Percentiles rank a stretch among this genome's conserved stretches.
These are phyloP conservation scores for Closterium sp. DNA, from an alignment of 139 green algal species.

Conservation along the genomic window DNA sequence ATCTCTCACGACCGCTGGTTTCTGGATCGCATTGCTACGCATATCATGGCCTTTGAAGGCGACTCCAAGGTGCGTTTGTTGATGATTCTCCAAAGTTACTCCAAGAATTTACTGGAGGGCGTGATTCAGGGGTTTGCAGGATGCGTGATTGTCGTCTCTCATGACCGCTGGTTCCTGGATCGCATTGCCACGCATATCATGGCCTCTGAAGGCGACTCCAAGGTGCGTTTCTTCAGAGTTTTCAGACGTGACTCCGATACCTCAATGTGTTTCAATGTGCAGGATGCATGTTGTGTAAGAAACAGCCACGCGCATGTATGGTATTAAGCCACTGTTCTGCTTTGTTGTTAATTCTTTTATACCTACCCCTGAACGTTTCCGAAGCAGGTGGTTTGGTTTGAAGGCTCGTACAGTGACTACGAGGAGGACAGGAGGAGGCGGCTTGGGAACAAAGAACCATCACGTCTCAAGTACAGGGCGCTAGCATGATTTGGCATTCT, in stretches of 20 bases:
- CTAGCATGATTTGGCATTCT: constrained; percentile 41
- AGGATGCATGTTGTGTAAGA: too few relatives aligned
- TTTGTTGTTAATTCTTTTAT: too few relatives aligned
- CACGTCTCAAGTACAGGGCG: constrained; percentile 77
- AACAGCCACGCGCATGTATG: too few relatives aligned
- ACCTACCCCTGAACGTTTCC: too few relatives aligned
- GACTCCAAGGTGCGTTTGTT: constrained; percentile 53
- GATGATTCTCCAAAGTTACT: background rate
- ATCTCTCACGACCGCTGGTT: constrained; percentile 84
- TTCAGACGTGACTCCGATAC: too few relatives aligned
- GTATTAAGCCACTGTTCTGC: too few relatives aligned
- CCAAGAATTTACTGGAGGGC: constrained; percentile 59
- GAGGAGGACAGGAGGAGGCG: constrained; percentile 64
- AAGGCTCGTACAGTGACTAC: constrained; percentile 68
- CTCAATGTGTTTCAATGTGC: too few relatives aligned
- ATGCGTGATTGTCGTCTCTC: too few relatives aligned
- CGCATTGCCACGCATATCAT: too few relatives aligned
- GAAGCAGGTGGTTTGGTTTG: constrained; percentile 65
- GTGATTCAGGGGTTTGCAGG: constrained; percentile 70
- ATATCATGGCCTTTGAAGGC: constrained; percentile 84
- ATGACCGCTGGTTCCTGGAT: constrained; percentile 78
- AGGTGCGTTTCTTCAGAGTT: background rate
- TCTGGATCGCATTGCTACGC: constrained; percentile 74
- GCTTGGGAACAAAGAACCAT: constrained; percentile 59
- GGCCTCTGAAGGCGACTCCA: constrained; percentile 78